These are phyloP conservation scores for Pythium myriotylum DNA, from an alignment of 352 stramenopile species.

Conservation along the genomic window DNA sequence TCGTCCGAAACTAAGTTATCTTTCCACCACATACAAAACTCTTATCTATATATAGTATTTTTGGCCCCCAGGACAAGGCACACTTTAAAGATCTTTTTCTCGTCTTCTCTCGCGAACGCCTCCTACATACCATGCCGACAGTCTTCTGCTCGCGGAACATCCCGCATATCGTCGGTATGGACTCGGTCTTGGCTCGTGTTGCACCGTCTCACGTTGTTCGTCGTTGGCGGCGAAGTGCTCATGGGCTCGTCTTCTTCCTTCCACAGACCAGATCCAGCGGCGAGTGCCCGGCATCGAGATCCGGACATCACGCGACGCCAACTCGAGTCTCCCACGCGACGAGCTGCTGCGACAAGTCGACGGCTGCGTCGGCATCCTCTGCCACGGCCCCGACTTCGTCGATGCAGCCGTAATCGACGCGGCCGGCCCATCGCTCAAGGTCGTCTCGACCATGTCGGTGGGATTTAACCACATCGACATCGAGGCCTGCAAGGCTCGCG, in stretches of 20 bases:
- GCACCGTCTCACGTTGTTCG: too few species aligned
- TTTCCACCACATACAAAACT: neutral
- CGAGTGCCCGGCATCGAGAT: constrained; percentile 18
- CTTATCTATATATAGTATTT: too few species aligned
- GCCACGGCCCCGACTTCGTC: constrained; percentile 47
- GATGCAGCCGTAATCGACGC: constrained; percentile 44
- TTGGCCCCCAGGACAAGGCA: too few species aligned
- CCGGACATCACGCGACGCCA: constrained; percentile 17
- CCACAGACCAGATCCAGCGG: constrained; percentile 18
- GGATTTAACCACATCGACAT: constrained; percentile 85
- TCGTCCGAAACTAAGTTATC: constrained; percentile 17
- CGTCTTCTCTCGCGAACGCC: too few species aligned
- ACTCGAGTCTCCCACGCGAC: constrained; percentile 28
- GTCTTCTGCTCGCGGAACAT: constrained; percentile 78
- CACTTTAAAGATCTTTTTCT: too few species aligned
- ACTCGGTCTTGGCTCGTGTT: neutral
- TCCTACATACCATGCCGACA: too few species aligned
- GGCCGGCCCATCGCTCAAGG: constrained; percentile 38
- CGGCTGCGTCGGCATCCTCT: constrained; percentile 39
- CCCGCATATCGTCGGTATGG: constrained; percentile 59
- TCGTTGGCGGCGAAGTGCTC: too few species aligned
- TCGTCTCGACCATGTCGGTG: constrained; percentile 75
- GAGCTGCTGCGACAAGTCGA: constrained; percentile 36
- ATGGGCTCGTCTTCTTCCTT: neutral
- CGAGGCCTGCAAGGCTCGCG: constrained; percentile 42